A percentile compares a stretch with the other conserved stretches of the same genome.
phyloP scores from a whole-genome alignment of 805 yeast genomes.

The Middelhovenomyces tepae region DNA sequence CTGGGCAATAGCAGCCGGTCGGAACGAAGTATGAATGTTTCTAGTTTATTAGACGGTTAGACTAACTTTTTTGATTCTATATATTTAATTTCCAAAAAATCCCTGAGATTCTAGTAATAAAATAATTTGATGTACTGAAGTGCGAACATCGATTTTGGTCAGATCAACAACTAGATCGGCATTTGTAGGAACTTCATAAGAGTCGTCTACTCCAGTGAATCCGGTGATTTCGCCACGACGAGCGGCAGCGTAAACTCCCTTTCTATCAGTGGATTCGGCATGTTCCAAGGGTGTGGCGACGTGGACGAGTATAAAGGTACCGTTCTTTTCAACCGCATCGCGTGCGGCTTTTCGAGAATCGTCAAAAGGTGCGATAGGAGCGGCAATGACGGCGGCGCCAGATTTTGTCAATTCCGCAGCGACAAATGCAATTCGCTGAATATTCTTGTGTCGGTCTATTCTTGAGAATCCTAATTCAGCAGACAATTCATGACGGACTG shows the following conservation, averaged over 20 bases:
- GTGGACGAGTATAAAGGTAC: conserved; percentile 44
- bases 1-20: too few relatives aligned
- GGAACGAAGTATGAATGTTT: too few relatives aligned
- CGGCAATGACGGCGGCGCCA: conserved; percentile 85
- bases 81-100: conserved; percentile 43
- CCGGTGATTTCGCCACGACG: conserved; percentile 40
- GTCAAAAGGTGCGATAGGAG: conserved; percentile 41
- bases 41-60: too few relatives aligned
- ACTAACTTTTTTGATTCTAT: neutral
- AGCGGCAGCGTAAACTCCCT: conserved; percentile 40
- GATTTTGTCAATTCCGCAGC: conserved; percentile 72
- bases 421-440: conserved; percentile 48
- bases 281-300: conserved; percentile 42
- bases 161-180: conserved; percentile 53
- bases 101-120: conserved; percentile 74
- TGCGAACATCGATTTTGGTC: conserved; percentile 47
- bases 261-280: conserved; percentile 40
- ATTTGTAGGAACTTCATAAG: conserved; percentile 39
- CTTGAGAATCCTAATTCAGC: conserved; percentile 34
- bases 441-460: conserved; percentile 32
- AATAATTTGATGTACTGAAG: conserved; percentile 68
- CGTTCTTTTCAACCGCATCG: conserved; percentile 38
- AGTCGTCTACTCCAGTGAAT: conserved; percentile 38
- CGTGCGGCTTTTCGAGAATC: conserved; percentile 37
- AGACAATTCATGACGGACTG: conserved; percentile 32